Evolutionary conservation across 495 filamentous ascomycete species (phyloP).

Genomic region (Penicillium bovifimosum): DNA sequence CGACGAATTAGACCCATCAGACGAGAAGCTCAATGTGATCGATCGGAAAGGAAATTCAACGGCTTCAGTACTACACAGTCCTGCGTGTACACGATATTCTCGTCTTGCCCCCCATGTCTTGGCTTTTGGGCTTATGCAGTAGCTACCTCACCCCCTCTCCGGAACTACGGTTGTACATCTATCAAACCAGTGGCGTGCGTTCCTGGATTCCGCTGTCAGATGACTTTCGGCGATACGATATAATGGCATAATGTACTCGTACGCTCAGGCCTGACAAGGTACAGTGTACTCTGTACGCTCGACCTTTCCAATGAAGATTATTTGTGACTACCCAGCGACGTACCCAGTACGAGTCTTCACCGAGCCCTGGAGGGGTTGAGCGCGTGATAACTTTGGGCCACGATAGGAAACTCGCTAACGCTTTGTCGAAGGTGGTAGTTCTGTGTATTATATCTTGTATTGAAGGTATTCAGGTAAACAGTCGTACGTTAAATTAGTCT

Average conservation of each 20-base stretch:
- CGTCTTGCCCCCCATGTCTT: background rate
- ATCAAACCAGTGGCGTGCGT: constrained; percentile 28
- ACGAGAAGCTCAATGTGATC: background rate
- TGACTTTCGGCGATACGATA: constrained; percentile 2
- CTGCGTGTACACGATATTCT: background rate
- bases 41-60: background rate
- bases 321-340: too few relatives aligned
- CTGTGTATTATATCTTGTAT: too few relatives aligned
- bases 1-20: background rate
- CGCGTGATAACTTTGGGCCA: too few relatives aligned
- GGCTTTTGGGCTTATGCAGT: constrained; percentile 2
- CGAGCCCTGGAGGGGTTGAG: background rate
- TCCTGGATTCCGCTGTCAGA: constrained; percentile 25
- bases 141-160: background rate
- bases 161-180: background rate
- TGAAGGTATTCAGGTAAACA: too few relatives aligned
- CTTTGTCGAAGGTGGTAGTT: too few relatives aligned
- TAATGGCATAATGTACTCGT: background rate
- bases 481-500: too few relatives aligned
- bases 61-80: background rate
- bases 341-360: background rate
- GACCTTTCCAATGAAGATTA: background rate
- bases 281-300: too few relatives aligned
- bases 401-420: too few relatives aligned
- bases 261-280: constrained; percentile 17